A percentile compares a stretch with the other conserved stretches of the same genome.
Conservation (phyloP, 2,329 filamentous ascomycete genomes). For the Hirsutella minnesotensis region DNA sequence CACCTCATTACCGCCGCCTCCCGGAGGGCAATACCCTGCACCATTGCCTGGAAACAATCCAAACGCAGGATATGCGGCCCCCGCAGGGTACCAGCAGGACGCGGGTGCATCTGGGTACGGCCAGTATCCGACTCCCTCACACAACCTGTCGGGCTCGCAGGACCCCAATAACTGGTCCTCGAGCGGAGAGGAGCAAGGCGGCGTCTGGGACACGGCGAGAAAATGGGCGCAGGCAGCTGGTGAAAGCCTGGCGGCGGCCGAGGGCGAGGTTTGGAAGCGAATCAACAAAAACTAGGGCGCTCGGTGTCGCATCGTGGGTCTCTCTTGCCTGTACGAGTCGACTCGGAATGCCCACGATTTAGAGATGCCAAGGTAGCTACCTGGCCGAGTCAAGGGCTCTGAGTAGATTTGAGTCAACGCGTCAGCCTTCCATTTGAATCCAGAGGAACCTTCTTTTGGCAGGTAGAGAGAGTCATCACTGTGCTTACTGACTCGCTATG, state of each 20-base stretch:
- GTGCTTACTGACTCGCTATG: too few species aligned
- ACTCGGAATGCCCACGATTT: too few species aligned
- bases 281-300: constrained; percentile 44
- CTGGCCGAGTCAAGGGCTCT: too few species aligned
- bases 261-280: constrained; percentile 50
- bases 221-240: constrained; percentile 46
- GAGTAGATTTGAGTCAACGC: too few species aligned
- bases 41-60: constrained; percentile 14
- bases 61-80: constrained; percentile 27
- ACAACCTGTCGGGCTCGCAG: constrained; percentile 20
- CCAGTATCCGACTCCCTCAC: constrained; percentile 31
- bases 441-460: too few species aligned
- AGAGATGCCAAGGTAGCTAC: too few species aligned
- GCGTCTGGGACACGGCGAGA: constrained; percentile 45
- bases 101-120: constrained; percentile 38
- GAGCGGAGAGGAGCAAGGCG: constrained; percentile 23
- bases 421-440: too few species aligned
- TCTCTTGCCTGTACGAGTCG: neutral
- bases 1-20: constrained; percentile 16
- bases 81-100: constrained; percentile 47
- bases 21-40: constrained; percentile 13
- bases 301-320: neutral
- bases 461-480: too few species aligned
- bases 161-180: constrained; percentile 6
- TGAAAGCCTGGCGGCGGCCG: constrained; percentile 43